These are phyloP conservation scores for Odonthalia washingtoniensis DNA, from an alignment of 31 red algal species.

Conservation along the genomic window DNA sequence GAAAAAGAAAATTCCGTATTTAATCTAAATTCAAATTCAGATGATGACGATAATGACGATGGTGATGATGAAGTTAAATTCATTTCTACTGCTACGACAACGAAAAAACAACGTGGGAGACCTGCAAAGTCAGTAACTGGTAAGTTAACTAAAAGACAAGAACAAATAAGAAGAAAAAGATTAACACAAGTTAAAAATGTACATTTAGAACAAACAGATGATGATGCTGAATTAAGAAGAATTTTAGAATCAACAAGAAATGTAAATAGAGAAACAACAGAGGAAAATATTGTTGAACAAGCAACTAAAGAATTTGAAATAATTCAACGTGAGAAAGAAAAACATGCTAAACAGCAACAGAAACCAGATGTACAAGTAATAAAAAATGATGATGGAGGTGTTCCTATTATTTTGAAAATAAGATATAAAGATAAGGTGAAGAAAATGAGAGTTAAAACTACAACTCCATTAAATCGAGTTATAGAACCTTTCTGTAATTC, in stretches of 20 bases:
- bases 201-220: not conserved
- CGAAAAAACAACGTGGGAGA: too few species aligned
- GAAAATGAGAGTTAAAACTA: not conserved
- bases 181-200: too few species aligned
- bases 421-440: not conserved
- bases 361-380: not conserved
- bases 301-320: not conserved
- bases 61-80: too few species aligned
- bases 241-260: not conserved
- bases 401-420: not conserved
- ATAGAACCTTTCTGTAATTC: not conserved
- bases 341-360: not conserved
- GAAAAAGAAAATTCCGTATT: too few species aligned
- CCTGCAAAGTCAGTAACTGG: too few species aligned
- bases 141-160: too few species aligned
- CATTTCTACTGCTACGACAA: too few species aligned
- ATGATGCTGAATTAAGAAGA: not conserved
- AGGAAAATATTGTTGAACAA: not conserved
- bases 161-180: too few species aligned
- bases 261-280: not conserved
- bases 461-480: not conserved
- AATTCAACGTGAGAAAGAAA: not conserved
- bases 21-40: too few species aligned
- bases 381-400: not conserved
- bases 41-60: too few species aligned